A percentile compares a stretch with the other conserved stretches of the same genome.
These are phyloP conservation scores for Omphalea diandra DNA, from an alignment of 441 rosid genomes.

Conservation along the genomic window DNA sequence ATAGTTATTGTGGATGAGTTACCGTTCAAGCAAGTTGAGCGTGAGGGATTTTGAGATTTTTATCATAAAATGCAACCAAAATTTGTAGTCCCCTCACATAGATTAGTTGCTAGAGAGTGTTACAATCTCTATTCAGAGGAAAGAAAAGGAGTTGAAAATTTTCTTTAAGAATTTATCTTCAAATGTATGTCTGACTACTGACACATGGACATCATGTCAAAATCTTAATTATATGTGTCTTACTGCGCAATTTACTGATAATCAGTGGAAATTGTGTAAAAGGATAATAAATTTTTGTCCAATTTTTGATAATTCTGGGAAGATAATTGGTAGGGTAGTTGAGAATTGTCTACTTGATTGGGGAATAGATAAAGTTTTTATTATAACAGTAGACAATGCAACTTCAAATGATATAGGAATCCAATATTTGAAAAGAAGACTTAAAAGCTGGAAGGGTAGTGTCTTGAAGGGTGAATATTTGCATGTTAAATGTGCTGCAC, in stretches of 20 bases:
- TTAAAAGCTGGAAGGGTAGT: background rate
- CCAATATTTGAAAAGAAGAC: background rate
- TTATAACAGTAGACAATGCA: too few species aligned
- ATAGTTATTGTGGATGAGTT: slow-evolving; percentile 2
- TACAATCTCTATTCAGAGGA: background rate
- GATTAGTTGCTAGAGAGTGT: background rate
- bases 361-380: too few species aligned
- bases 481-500: background rate
- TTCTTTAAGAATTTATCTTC: background rate
- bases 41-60: background rate
- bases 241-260: too few species aligned
- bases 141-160: background rate
- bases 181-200: too few species aligned
- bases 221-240: too few species aligned
- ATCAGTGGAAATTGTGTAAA: too few species aligned
- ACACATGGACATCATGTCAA: too few species aligned
- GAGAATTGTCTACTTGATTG: too few species aligned
- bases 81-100: background rate
- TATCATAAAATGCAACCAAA: background rate
- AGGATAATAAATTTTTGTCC: too few species aligned
- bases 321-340: too few species aligned
- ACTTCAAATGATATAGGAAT: background rate
- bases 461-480: background rate
- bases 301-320: too few species aligned
- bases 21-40: background rate